Base-by-base conservation (phyloP, 441 rosid genomes). In the Viola pubescens region DNA sequence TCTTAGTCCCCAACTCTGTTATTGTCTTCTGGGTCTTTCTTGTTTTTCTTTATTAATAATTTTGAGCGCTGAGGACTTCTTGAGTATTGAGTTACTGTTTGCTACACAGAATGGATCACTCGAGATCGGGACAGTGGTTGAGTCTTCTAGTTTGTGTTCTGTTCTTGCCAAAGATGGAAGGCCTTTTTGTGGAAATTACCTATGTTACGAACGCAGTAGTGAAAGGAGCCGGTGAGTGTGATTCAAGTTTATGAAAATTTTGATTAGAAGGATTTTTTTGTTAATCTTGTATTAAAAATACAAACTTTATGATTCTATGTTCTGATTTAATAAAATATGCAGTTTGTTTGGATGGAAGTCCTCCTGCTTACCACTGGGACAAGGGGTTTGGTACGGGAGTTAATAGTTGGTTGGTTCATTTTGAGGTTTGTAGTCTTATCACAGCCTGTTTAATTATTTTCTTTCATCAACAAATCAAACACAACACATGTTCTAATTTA, bases 161-260 rank as follows among this genome's bases (percentile, higher is more conserved):
- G 58, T 12, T 77, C 44, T 62, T 80, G 49, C 67, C 79, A 65
- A 74, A 56, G 67, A 62, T 79, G n/a, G 67, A 87, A 56, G 91
- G 80, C 16, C 57, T 72, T 12, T 64, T 56, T 52, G 90, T 85
- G 3, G 71, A 67, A 41, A 91, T 89, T 38, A 87, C 94, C 44
- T 77, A 68, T 65, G 83, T 88, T 37, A 59, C 63, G 44, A 81
- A 61, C 61, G 91, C 86, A 7, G 82, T 82, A 9, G 81, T 84
- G 4, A 85, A 69, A 70, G 98, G 98, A 67, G 98, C 97, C 48
- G 96, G 98, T 91, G 50, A 76, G 82, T 4, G 82, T 4, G 6
- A 0, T 46, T 46, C 11, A 8, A 4, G 12, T 47, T 38, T 9
- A 5, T 1, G 34, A 16, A 11, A 50, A 49, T 49, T 16, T 42